Evolutionary conservation across 352 stramenopile genomes (phyloP).

Genomic region (Thalassiosira exigua): DNA sequence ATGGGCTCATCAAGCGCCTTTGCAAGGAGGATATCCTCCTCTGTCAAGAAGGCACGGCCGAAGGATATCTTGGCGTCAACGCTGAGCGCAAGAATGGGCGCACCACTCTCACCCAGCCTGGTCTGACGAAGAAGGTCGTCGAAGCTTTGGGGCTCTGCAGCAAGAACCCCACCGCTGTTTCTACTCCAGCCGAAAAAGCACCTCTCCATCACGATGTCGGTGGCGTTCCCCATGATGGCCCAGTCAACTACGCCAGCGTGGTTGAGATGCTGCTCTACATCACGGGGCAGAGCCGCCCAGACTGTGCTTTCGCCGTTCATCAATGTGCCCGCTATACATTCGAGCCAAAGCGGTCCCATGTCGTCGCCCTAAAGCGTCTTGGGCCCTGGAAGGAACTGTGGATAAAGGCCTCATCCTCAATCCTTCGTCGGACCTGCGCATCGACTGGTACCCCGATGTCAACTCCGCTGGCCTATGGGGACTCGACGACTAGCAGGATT

Average conservation of each 20-base stretch:
- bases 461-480: slow-evolving; percentile 54
- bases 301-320: slow-evolving; percentile 48
- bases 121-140: slow-evolving; percentile 57
- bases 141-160: slow-evolving; percentile 35
- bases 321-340: slow-evolving; percentile 53
- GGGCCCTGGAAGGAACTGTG: slow-evolving; percentile 32
- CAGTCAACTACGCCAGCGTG: slow-evolving; percentile 61
- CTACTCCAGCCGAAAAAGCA: slow-evolving; percentile 22
- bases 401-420: slow-evolving; percentile 31
- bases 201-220: slow-evolving; percentile 33
- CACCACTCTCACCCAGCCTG: slow-evolving; percentile 43
- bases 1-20: slow-evolving; percentile 41
- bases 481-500: slow-evolving; percentile 34
- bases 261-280: slow-evolving; percentile 69
- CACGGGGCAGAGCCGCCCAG: slow-evolving; percentile 48
- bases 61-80: slow-evolving; percentile 65
- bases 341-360: slow-evolving; percentile 20
- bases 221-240: not conserved
- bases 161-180: not conserved
- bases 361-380: slow-evolving; percentile 51
- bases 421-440: not conserved
- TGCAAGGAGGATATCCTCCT: slow-evolving; percentile 31
- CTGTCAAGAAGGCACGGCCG: slow-evolving; percentile 52
- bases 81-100: slow-evolving; percentile 34
- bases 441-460: slow-evolving; percentile 60